These are phyloP conservation scores for Porphyrellus cyaneotinctus DNA, from an alignment of 768 basidiomycete genomes.

Conservation along the genomic window DNA sequence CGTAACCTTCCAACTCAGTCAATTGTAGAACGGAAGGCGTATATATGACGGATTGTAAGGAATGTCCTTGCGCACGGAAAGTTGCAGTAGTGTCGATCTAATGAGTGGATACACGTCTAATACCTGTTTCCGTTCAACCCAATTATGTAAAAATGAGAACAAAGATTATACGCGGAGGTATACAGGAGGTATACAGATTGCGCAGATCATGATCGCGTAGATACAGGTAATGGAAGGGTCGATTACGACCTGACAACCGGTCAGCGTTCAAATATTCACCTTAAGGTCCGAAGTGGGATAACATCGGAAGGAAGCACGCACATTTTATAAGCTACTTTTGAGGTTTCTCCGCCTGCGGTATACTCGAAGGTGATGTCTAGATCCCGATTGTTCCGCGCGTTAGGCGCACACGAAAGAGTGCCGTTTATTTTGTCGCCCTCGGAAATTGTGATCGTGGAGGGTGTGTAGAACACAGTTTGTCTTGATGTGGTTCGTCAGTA, in stretches of 20 bases:
- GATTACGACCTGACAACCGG: conserved; percentile 72
- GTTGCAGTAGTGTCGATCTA: conserved; percentile 5
- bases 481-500: conserved; percentile 34
- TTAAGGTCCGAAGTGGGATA: conserved; percentile 10
- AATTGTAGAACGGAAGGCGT: not conserved
- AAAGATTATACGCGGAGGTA: conserved; percentile 2
- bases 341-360: conserved; percentile 36
- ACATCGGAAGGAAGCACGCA: conserved; percentile 46
- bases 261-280: conserved; percentile 45
- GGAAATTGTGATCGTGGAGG: conserved; percentile 63
- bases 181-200: conserved; percentile 12
- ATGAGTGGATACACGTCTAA: conserved; percentile 17
- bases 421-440: conserved; percentile 75
- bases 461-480: conserved; percentile 98
- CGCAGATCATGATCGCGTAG: not conserved
- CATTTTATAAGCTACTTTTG: conserved; percentile 75
- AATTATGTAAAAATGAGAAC: not conserved
- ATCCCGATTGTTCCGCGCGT: conserved; percentile 90
- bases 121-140: conserved; percentile 25
- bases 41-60: not conserved
- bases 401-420: conserved; percentile 74
- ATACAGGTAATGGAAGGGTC: conserved; percentile 6
- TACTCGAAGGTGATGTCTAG: conserved; percentile 86
- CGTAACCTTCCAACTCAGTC: not conserved
- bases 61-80: not conserved